Evolutionary conservation across 768 basidiomycete species (phyloP), one percentile per base, ranked within the genome.

Genomic region (Lyophyllum atratum): DNA sequence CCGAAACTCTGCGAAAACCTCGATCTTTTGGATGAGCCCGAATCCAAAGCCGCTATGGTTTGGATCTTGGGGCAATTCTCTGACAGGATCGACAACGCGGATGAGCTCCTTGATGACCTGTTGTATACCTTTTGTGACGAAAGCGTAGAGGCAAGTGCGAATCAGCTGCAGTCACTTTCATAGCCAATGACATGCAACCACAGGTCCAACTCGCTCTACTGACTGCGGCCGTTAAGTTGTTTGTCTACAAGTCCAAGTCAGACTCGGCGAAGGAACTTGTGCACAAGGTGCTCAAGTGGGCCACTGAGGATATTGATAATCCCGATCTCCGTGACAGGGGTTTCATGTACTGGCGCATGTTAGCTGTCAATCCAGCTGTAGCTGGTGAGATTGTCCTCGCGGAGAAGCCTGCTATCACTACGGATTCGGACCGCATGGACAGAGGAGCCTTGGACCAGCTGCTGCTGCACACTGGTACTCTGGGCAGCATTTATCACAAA

Each of bases 331-430:
- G 97, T 31, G 97, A 99, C 72, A 81, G 97, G 59, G 97, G 97
- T 3, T 98, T 95, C 77, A 98, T 99, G 91, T 99, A 98, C 74
- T 99, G 97, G 97, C 87, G 97, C 37, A 81, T 99, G 75, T 82
- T 98, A 44, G 95, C 96, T 9, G 89, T 94, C 65, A 94, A 97
- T 68, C 94, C 95, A 1, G 76, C 87, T 8, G 88, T 89, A 0
- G 95, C 97, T 7, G 84, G 88, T 37, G 90, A 93, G 61, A 90
- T 98, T 60, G 95, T 98, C 33, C 80, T 98, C 19, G 81, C 92
- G 15, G 93, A 95, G 64, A 97, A 97, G 66, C 97, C 97, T 28
- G 80, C 94, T 2, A 98, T 99, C 61, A 95, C 94, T n/a, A 98
- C 93, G 2, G 96, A 98, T 70, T 93, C 95, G 3, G 97, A 99